Conservation (phyloP, 352 stramenopile species). For the Thalassiosira hispida region DNA sequence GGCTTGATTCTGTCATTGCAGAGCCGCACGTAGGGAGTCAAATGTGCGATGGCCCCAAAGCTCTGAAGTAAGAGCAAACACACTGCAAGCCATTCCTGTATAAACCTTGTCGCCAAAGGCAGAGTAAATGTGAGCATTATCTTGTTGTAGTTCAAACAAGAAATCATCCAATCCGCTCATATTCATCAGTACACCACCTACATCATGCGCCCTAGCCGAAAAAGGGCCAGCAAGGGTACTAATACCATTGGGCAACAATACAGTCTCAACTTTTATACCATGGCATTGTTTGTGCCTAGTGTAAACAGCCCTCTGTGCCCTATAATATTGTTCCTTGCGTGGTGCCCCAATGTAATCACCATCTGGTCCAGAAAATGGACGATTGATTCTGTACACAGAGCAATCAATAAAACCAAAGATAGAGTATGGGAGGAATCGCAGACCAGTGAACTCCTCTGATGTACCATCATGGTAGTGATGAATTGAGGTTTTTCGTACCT, state of each 20-base stretch:
- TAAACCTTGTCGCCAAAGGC: conserved; percentile 21
- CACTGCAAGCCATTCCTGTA: conserved; percentile 2
- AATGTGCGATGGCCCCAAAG: neutral
- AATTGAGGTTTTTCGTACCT: conserved; percentile 21
- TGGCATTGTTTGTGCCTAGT: conserved; percentile 31
- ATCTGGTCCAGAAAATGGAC: conserved; percentile 18
- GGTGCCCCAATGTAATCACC: conserved; percentile 41
- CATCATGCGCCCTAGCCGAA: conserved; percentile 12
- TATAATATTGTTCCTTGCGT: conserved; percentile 9
- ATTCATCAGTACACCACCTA: conserved; percentile 7
- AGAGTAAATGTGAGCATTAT: conserved; percentile 12
- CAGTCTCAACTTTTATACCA: conserved; percentile 34
- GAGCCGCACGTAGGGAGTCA: neutral
- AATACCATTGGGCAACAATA: conserved; percentile 34
- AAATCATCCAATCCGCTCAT: conserved; percentile 28
- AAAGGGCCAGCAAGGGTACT: conserved; percentile 28
- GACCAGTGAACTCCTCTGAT: neutral
- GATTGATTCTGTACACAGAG: conserved; percentile 15
- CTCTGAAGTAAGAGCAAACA: conserved; percentile 10
- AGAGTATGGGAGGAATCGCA: conserved; percentile 22
- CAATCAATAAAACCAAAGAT: conserved; percentile 37
- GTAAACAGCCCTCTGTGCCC: conserved; percentile 14
- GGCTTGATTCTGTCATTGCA: conserved; percentile 8
- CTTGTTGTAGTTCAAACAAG: conserved; percentile 22
- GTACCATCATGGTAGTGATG: conserved; percentile 17